Base-by-base conservation (phyloP, 805 yeast genomes). In the Kodamaea sagamina region DNA sequence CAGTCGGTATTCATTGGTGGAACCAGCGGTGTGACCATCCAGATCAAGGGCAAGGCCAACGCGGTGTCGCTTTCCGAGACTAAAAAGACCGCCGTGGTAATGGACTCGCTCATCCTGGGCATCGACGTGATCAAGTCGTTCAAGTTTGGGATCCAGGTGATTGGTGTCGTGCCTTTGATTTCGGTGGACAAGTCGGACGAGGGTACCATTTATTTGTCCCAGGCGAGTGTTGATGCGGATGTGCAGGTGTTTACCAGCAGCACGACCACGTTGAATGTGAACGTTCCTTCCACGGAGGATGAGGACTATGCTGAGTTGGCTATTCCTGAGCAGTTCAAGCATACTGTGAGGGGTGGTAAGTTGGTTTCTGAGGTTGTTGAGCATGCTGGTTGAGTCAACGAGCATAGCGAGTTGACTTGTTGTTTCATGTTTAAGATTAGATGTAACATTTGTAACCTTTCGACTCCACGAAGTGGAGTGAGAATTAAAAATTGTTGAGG, bases 271-370 rank as follows among this genome's bases (percentile, higher is more conserved):
- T 71, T 93, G 63, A 93, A 93, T 62, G 73, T 93, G 53, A 88
- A 90, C 58, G 75, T 88, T 35, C 96, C 96, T 19, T 77, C 76
- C 36, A 78, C 72, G 11, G 83, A 75, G 16, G 88, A 81, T 28
- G 17, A 13, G 19, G 96, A 92, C 61, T 82, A 77, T 65, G 78
- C 73, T 42, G 99, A 93, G 65, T 68, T 81, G 42, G 82, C 96
- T 6, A 78, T 86, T 32, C 97, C 98, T 6, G 99, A 93, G 67
- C 99, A 93, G 70, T 77, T 93, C 65, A 79, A 80, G 58, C 96
- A 89, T 65, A 72, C 78, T 12, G 71, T 87, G 48, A 71, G 66
- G 42, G 62, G 67, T 35, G 93, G 92, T 21, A 77, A 78, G 57
- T 64, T 90, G 47, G 71, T 74, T 25, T 80, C 87, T 52, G 74